phyloP scores from a whole-genome alignment of 148 eudicot species.

The Rhododendron griersonianum region DNA sequence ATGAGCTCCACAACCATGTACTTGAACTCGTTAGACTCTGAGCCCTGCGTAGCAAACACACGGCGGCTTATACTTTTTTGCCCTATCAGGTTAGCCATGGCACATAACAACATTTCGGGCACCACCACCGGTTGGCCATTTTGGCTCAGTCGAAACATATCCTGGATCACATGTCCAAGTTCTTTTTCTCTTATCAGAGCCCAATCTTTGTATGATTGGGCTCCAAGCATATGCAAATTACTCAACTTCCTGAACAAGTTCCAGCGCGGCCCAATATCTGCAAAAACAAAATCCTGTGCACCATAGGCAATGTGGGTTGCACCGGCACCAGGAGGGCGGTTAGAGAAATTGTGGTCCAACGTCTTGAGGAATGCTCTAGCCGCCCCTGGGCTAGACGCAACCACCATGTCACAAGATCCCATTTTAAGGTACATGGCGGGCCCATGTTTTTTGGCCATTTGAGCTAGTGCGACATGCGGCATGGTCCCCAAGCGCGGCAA shows the following conservation, averaged over 20 bases:
- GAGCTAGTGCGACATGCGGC: slow-evolving; percentile 26
- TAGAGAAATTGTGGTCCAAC: slow-evolving; percentile 18
- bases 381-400: background rate
- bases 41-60: slow-evolving; percentile 11
- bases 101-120: slow-evolving; percentile 11
- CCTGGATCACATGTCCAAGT: slow-evolving; percentile 8
- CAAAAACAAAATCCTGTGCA: slow-evolving; percentile 24
- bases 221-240: slow-evolving; percentile 21
- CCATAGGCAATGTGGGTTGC: slow-evolving; percentile 26
- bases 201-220: slow-evolving; percentile 20
- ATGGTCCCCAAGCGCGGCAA: slow-evolving; percentile 20
- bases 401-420: slow-evolving; percentile 22
- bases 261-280: slow-evolving; percentile 33
- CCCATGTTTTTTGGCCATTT: slow-evolving; percentile 28
- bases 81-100: slow-evolving; percentile 18
- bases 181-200: slow-evolving; percentile 1
- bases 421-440: slow-evolving; percentile 25
- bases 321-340: slow-evolving; percentile 24
- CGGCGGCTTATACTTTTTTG: slow-evolving; percentile 6
- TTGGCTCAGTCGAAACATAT: background rate
- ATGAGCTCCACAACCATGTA: slow-evolving; percentile 16
- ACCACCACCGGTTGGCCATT: slow-evolving; percentile 3
- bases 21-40: slow-evolving; percentile 14
- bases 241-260: slow-evolving; percentile 16
- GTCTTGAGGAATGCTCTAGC: slow-evolving; percentile 25